Percentiles rank a stretch among this genome's conserved stretches.
Evolutionary conservation across 2,329 filamentous ascomycete genomes (phyloP).

Genomic region (Graphilbum ipis-grandicollis): DNA sequence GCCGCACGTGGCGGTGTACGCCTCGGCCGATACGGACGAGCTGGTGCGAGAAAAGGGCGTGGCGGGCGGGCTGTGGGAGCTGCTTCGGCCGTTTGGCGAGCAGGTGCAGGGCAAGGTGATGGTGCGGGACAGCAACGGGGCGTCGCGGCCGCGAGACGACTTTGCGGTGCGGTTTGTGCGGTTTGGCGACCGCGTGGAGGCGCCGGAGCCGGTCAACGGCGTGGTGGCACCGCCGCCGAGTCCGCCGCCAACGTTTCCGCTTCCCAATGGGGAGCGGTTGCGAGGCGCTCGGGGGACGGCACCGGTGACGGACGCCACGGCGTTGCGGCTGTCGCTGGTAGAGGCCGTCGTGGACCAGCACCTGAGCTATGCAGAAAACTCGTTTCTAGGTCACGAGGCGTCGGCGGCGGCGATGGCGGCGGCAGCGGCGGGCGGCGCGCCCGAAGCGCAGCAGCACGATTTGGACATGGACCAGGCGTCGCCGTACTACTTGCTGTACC

Average conservation of each 20-base stretch:
- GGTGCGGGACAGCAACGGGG: conserved; percentile 76
- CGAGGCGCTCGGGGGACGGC: not conserved
- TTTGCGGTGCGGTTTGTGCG: conserved; percentile 75
- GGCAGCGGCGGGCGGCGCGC: no score
- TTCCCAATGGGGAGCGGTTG: conserved; percentile 1
- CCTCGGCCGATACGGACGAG: conserved; percentile 73
- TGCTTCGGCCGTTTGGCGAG: conserved; percentile 85
- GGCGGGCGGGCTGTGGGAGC: conserved; percentile 60
- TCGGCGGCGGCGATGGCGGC: conserved; percentile 9
- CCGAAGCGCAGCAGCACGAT: conserved; percentile 18
- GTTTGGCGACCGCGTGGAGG: conserved; percentile 42
- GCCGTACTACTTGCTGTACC: conserved; percentile 71
- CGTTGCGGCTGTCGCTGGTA: conserved; percentile 44
- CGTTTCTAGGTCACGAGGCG: conserved; percentile 21
- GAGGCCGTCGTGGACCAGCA: conserved; percentile 70
- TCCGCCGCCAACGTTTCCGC: conserved; percentile 2
- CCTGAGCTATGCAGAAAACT: conserved; percentile 55
- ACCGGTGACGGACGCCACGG: conserved; percentile 3
- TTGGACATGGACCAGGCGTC: conserved; percentile 39
- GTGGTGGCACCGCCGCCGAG: conserved; percentile 12
- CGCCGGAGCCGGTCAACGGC: conserved; percentile 24
- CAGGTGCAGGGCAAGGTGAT: conserved; percentile 72
- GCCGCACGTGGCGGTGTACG: conserved; percentile 71
- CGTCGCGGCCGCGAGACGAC: conserved; percentile 70
- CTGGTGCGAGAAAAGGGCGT: conserved; percentile 75